These are phyloP conservation scores for Excoecaria agallocha DNA, from an alignment of 345 rosid genomes.

Conservation along the genomic window DNA sequence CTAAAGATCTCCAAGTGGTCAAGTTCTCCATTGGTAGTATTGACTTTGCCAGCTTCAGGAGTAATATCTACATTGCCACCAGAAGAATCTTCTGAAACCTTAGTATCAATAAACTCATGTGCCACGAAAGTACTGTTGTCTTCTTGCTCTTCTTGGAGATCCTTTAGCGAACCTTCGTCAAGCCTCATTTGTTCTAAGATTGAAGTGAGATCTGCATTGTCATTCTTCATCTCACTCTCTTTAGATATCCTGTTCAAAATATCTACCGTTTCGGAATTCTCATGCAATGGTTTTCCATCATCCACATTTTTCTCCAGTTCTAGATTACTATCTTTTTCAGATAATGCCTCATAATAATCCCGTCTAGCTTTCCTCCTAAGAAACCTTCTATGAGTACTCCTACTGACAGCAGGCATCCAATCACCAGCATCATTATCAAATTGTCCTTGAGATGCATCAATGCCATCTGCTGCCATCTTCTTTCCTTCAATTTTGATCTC, in stretches of 20 bases:
- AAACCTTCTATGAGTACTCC: constrained; percentile 79
- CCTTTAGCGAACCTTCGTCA: constrained; percentile 51
- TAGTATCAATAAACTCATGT: constrained; percentile 12
- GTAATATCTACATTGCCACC: constrained; percentile 25
- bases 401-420: constrained; percentile 92
- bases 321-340: constrained; percentile 56
- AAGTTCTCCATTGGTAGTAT: constrained; percentile 30
- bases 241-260: constrained; percentile 28
- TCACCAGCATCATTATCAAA: constrained; percentile 59
- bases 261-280: constrained; percentile 23
- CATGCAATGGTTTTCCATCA: constrained; percentile 20
- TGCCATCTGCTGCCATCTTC: constrained; percentile 79
- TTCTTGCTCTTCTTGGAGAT: constrained; percentile 39
- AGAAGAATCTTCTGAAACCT: constrained; percentile 14
- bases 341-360: constrained; percentile 46
- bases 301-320: constrained; percentile 40
- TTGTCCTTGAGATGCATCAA: constrained; percentile 86
- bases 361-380: constrained; percentile 74
- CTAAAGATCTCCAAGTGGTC: constrained; percentile 49
- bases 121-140: constrained; percentile 20
- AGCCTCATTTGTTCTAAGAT: constrained; percentile 64
- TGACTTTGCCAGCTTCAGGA: constrained; percentile 31
- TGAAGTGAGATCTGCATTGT: constrained; percentile 43
- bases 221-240: constrained; percentile 31
- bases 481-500: constrained; percentile 73